A percentile compares a stretch with the other conserved stretches of the same genome.
Evolutionary conservation across 2,329 filamentous ascomycete species (phyloP).

Genomic region (Chalaropsis thielavioides): DNA sequence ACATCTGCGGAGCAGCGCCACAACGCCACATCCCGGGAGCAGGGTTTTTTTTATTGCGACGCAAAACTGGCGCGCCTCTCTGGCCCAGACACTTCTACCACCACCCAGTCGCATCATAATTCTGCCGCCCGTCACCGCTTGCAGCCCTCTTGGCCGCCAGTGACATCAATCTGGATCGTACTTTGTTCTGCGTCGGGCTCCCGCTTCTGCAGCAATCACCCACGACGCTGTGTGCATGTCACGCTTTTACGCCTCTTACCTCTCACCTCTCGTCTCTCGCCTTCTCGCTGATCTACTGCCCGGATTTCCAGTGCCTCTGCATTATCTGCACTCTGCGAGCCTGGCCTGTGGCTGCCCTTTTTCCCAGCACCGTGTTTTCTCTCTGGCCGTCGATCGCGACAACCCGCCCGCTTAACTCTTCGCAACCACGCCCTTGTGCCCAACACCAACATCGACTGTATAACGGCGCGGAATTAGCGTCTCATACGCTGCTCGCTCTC

Average conservation of each 20-base stretch:
- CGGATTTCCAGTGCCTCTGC: neutral
- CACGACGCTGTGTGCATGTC: neutral
- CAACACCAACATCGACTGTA: neutral
- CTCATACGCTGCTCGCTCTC: neutral
- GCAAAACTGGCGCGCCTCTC: neutral
- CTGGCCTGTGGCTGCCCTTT: neutral
- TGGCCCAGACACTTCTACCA: too few relatives aligned
- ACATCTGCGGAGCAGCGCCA: neutral
- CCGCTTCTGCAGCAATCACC: neutral
- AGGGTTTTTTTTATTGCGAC: neutral
- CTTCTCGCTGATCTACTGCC: neutral
- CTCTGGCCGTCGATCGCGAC: neutral
- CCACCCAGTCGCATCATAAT: slow-evolving; percentile 3
- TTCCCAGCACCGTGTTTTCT: neutral
- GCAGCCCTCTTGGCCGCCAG: slow-evolving; percentile 7
- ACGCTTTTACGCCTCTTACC: too few relatives aligned
- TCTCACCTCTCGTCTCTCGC: neutral
- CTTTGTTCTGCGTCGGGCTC: neutral
- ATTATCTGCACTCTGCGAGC: too few relatives aligned
- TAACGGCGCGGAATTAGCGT: neutral
- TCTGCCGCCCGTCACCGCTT: slow-evolving; percentile 5
- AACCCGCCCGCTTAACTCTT: neutral
- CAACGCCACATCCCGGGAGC: neutral
- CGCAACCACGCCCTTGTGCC: neutral
- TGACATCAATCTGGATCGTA: slow-evolving; percentile 10